Conservation (phyloP, 2,329 filamentous ascomycete genomes). For the Sporothrix dimorphospora region DNA sequence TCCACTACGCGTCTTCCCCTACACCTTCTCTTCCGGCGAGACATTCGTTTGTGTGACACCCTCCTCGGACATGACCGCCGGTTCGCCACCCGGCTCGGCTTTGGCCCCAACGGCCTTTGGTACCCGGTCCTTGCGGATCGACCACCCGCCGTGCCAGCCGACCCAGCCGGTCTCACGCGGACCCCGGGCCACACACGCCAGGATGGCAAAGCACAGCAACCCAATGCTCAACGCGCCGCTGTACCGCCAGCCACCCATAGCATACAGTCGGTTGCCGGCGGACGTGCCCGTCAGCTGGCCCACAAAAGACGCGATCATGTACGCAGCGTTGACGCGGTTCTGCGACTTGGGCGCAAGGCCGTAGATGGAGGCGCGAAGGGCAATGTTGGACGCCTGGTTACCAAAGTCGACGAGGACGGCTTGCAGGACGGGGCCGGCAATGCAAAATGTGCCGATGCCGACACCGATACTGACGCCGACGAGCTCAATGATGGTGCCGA, state of each 20-base stretch:
- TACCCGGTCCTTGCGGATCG: slow-evolving; percentile 36
- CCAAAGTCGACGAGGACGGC: slow-evolving; percentile 73
- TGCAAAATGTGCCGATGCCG: slow-evolving; percentile 64
- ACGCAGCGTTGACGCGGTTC: slow-evolving; percentile 79
- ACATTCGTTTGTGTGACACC: not conserved
- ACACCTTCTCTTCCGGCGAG: not conserved
- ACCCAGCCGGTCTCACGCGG: slow-evolving; percentile 48
- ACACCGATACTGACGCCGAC: slow-evolving; percentile 68
- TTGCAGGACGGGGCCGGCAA: slow-evolving; percentile 74
- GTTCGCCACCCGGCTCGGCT: not conserved
- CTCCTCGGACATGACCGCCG: not conserved
- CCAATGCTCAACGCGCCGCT: slow-evolving; percentile 50
- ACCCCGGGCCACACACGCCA: slow-evolving; percentile 44
- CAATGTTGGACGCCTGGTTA: slow-evolving; percentile 72
- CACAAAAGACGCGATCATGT: slow-evolving; percentile 75
- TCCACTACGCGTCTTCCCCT: no score
- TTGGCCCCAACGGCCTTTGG: not conserved
- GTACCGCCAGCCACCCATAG: slow-evolving; percentile 54
- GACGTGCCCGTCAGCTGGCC: slow-evolving; percentile 74
- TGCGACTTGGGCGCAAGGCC: slow-evolving; percentile 69
- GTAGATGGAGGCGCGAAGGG: slow-evolving; percentile 72
- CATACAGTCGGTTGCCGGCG: slow-evolving; percentile 58
- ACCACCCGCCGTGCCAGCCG: slow-evolving; percentile 50
- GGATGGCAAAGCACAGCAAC: slow-evolving; percentile 43
- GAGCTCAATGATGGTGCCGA: slow-evolving; percentile 63